These are phyloP conservation scores for Anisogramma anomala DNA, from an alignment of 2,329 filamentous ascomycete genomes.

Conservation along the genomic window DNA sequence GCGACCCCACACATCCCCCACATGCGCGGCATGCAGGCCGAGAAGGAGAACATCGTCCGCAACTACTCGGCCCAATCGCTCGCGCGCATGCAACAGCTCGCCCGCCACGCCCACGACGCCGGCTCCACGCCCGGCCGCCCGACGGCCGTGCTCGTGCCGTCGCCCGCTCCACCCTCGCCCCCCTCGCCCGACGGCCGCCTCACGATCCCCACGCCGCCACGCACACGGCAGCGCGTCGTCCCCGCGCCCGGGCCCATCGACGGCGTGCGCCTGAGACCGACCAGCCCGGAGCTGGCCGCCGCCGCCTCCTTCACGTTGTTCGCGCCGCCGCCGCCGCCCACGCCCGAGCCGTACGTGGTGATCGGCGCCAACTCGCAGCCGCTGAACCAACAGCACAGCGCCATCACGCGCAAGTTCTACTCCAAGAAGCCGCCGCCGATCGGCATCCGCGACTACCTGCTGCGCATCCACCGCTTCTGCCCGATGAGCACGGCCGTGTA, in stretches of 20 bases:
- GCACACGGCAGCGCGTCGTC: constrained; percentile 15
- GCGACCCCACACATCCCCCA: constrained; percentile 51
- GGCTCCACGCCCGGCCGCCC: constrained; percentile 10
- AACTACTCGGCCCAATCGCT: constrained; percentile 46
- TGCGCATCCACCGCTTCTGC: constrained; percentile 79
- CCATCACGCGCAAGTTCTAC: constrained; percentile 87
- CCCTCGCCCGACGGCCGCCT: neutral
- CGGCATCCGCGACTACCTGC: constrained; percentile 69
- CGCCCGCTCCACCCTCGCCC: neutral
- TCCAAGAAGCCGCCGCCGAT: constrained; percentile 79
- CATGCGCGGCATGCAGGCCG: constrained; percentile 50
- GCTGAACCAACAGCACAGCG: constrained; percentile 65
- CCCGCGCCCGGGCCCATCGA: constrained; percentile 31
- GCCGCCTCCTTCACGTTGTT: neutral
- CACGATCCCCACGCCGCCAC: neutral
- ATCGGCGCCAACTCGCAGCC: constrained; percentile 61
- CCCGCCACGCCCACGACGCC: constrained; percentile 21
- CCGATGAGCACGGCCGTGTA: constrained; percentile 92
- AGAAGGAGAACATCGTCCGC: constrained; percentile 49
- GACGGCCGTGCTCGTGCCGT: constrained; percentile 2
- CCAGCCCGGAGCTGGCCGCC: constrained; percentile 14
- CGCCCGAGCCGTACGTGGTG: constrained; percentile 43
- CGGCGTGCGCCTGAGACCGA: constrained; percentile 39
- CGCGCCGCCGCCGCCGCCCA: constrained; percentile 18
- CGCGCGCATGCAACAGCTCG: constrained; percentile 31